Evolutionary conservation across 2,329 filamentous ascomycete genomes (phyloP).

Genomic region (Catunica adiposa): DNA sequence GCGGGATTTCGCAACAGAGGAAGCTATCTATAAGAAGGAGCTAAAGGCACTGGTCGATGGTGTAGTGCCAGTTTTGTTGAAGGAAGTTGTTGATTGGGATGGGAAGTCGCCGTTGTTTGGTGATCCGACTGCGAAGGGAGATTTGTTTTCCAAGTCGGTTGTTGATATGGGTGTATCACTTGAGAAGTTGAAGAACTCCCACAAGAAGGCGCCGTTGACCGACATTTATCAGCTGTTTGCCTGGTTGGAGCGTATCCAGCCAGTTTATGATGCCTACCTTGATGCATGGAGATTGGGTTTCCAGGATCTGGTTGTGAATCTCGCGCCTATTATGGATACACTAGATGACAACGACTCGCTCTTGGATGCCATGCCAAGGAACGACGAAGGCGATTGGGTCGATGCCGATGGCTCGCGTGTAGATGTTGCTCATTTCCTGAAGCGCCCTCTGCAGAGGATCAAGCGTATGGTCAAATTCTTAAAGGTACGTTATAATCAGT

Average conservation of each 20-base stretch:
- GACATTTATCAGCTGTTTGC: constrained; percentile 55
- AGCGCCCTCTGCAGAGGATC: constrained; percentile 70
- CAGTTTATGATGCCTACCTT: constrained; percentile 72
- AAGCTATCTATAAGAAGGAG: constrained; percentile 76
- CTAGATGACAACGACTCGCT: constrained; percentile 44
- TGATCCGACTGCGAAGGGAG: constrained; percentile 11
- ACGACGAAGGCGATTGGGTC: constrained; percentile 48
- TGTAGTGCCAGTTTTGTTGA: constrained; percentile 81
- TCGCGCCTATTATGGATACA: constrained; percentile 47
- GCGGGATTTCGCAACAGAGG: constrained; percentile 65
- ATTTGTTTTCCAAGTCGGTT: constrained; percentile 65
- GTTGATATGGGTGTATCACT: constrained; percentile 85
- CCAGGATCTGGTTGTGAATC: constrained; percentile 83
- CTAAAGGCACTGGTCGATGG: constrained; percentile 86
- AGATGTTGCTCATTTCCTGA: constrained; percentile 84
- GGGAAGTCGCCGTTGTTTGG: constrained; percentile 28
- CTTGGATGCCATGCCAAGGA: constrained; percentile 41
- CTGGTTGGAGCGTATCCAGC: constrained; percentile 67
- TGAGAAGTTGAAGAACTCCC: constrained; percentile 64
- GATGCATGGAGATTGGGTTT: constrained; percentile 84
- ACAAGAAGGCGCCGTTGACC: constrained; percentile 62
- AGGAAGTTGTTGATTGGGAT: constrained; percentile 59
- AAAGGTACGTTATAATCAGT: constrained; percentile 34
- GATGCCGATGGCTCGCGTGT: constrained; percentile 73
- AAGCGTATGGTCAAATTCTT: constrained; percentile 78